phyloP scores from a whole-genome alignment of 805 yeast genomes.

The Saccharomycopsis fermentans region DNA sequence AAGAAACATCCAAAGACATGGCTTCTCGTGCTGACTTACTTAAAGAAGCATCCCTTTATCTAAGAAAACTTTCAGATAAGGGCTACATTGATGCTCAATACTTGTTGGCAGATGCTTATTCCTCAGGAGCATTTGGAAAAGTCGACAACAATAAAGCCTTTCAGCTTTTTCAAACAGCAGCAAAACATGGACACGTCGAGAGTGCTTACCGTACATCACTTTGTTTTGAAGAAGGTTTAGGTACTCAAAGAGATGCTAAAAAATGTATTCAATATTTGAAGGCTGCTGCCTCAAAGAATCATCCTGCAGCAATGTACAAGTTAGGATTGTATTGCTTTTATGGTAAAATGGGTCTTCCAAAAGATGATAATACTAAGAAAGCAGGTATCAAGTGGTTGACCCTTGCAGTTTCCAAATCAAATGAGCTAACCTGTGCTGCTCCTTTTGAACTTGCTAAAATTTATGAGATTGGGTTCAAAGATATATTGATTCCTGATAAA shows the following conservation, averaged over 20 bases:
- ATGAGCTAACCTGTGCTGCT: slow-evolving; percentile 80
- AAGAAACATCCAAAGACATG: slow-evolving; percentile 9
- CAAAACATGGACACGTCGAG: slow-evolving; percentile 88
- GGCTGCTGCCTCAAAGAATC: slow-evolving; percentile 83
- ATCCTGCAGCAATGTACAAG: slow-evolving; percentile 95
- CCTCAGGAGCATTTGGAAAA: slow-evolving; percentile 77
- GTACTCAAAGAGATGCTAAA: slow-evolving; percentile 80
- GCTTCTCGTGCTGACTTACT: slow-evolving; percentile 34
- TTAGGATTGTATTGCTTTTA: slow-evolving; percentile 81
- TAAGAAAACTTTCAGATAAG: slow-evolving; percentile 62
- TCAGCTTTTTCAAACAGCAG: slow-evolving; percentile 71
- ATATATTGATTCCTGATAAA: slow-evolving; percentile 74
- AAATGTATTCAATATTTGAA: slow-evolving; percentile 75
- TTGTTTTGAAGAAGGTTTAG: slow-evolving; percentile 90
- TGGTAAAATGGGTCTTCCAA: slow-evolving; percentile 70
- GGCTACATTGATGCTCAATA: slow-evolving; percentile 90
- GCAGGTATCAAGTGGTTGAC: slow-evolving; percentile 89
- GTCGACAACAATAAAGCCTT: slow-evolving; percentile 72
- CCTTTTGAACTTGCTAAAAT: slow-evolving; percentile 88
- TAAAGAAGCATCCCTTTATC: slow-evolving; percentile 65
- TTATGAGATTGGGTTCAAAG: slow-evolving; percentile 74
- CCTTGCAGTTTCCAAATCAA: slow-evolving; percentile 77
- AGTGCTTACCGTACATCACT: slow-evolving; percentile 85
- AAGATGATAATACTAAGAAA: slow-evolving; percentile 57
- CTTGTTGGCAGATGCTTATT: slow-evolving; percentile 78